These are phyloP conservation scores for Poa annua DNA, from an alignment of 176 grass and related monocot genomes.

Conservation along the genomic window DNA sequence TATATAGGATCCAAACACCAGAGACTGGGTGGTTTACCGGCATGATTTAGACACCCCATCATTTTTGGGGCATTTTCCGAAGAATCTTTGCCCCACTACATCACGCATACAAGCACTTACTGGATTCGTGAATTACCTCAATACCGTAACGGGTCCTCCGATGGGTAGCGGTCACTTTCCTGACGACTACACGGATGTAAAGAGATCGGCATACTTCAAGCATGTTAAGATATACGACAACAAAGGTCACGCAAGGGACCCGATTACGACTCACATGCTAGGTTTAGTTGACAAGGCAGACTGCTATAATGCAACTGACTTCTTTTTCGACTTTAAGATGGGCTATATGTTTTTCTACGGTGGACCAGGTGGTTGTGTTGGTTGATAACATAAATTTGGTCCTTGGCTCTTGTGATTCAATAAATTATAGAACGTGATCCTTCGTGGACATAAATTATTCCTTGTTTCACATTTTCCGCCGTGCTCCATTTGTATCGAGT, in stretches of 20 bases:
- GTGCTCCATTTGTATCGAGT: background rate
- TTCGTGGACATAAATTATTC: background rate
- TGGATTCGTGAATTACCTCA: background rate
- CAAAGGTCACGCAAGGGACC: background rate
- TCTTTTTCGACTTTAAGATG: background rate
- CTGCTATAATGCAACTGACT: background rate
- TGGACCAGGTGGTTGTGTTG: background rate
- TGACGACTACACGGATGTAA: background rate
- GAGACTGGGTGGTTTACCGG: background rate
- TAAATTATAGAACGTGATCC: background rate
- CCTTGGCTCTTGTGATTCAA: background rate
- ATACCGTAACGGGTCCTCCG: background rate
- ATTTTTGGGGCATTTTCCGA: background rate
- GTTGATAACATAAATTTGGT: background rate
- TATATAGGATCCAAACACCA: background rate
- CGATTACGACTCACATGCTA: background rate
- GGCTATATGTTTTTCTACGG: background rate
- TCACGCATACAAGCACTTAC: background rate
- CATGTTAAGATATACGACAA: background rate
- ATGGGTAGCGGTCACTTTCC: slow-evolving; percentile 4
- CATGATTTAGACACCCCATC: background rate
- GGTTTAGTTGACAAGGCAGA: background rate
- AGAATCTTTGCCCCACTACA: background rate
- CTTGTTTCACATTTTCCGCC: background rate
- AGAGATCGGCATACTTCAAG: background rate